Conservation (phyloP, 2,329 filamentous ascomycete genomes). For the Diaporthe velutina region DNA sequence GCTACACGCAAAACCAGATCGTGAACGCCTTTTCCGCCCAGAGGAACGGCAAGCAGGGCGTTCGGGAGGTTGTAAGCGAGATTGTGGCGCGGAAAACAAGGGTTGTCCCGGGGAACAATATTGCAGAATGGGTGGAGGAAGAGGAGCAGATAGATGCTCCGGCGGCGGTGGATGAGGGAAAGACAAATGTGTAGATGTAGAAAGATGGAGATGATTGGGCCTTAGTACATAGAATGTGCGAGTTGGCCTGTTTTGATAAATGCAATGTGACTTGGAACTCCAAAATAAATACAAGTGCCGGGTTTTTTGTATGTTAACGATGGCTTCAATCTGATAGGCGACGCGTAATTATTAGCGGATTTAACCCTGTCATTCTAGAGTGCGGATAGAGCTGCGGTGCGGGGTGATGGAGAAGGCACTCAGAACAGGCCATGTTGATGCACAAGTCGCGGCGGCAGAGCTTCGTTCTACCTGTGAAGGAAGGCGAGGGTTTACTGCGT, state of each 20-base stretch:
- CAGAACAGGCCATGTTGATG: background rate
- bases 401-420: background rate
- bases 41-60: constrained; percentile 76
- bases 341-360: background rate
- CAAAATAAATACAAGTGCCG: background rate
- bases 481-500: constrained; percentile 20
- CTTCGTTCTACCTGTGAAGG: constrained; percentile 48
- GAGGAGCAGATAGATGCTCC: constrained; percentile 52
- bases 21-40: constrained; percentile 71
- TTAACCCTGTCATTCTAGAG: background rate
- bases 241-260: background rate
- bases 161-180: background rate
- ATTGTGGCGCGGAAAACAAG: constrained; percentile 74
- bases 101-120: constrained; percentile 40
- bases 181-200: background rate
- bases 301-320: constrained; percentile 1
- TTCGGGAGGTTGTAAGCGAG: constrained; percentile 76
- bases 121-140: constrained; percentile 49
- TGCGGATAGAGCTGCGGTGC: constrained; percentile 1
- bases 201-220: background rate
- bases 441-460: background rate
- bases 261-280: background rate
- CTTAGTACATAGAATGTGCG: constrained; percentile 16
- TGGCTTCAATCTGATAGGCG: background rate
- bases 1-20: constrained; percentile 67